phyloP scores from a whole-genome alignment of 2,329 filamentous ascomycete species.

The Allantophomopsis lycopodina region DNA sequence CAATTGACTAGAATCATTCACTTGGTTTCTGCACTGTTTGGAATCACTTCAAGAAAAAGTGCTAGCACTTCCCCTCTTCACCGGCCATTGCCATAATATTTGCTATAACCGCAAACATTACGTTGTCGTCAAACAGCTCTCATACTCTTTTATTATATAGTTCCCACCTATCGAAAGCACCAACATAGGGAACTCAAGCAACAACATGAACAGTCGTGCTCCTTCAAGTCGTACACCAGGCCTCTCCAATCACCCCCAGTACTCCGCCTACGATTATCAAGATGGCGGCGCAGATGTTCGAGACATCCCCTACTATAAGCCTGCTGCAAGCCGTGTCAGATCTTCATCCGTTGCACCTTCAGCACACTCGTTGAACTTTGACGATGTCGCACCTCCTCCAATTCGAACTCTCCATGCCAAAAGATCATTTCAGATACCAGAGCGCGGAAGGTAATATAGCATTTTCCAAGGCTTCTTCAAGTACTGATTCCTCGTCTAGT shows the following conservation, averaged over 20 bases:
- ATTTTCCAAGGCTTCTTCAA: neutral
- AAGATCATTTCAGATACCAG: neutral
- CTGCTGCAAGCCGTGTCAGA: neutral
- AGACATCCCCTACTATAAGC: conserved; percentile 11
- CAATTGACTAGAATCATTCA: too few relatives aligned
- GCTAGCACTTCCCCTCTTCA: too few relatives aligned
- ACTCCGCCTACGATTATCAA: neutral
- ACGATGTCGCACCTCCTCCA: neutral
- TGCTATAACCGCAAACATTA: too few relatives aligned
- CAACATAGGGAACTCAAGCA: neutral
- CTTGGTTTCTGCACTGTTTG: too few relatives aligned
- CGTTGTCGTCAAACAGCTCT: neutral
- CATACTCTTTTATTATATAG: neutral
- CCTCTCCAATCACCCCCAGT: neutral
- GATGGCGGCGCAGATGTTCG: conserved; percentile 9
- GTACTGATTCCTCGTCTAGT: neutral
- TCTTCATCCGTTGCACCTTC: neutral
- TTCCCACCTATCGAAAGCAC: neutral
- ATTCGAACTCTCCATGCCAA: neutral
- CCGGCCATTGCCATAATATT: too few relatives aligned
- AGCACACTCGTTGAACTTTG: neutral
- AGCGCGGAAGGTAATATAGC: neutral
- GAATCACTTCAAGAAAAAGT: too few relatives aligned
- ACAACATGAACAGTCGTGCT: neutral
- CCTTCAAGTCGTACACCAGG: neutral